Evolutionary conservation across 2,329 filamentous ascomycete genomes (phyloP).

Genomic region (Neopestalotiopsis sp.): DNA sequence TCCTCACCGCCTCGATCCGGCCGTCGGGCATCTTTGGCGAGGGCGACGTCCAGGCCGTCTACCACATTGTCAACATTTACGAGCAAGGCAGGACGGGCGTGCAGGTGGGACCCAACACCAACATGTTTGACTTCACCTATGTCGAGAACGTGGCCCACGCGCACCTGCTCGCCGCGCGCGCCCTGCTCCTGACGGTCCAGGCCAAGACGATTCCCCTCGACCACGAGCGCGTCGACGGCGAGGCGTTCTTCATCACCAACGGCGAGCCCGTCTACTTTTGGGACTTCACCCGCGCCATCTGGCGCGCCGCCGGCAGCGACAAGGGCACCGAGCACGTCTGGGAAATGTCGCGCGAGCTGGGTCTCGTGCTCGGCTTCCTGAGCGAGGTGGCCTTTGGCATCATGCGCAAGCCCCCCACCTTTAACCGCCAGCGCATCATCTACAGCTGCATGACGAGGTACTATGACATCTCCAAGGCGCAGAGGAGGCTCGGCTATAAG

Average conservation of each 20-base stretch:
- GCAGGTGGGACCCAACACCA: slow-evolving; percentile 75
- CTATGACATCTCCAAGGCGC: slow-evolving; percentile 79
- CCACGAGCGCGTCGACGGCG: slow-evolving; percentile 78
- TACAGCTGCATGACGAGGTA: slow-evolving; percentile 79
- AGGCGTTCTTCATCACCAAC: slow-evolving; percentile 91
- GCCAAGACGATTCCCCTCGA: slow-evolving; percentile 66
- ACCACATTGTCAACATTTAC: slow-evolving; percentile 75
- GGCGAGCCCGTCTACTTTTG: slow-evolving; percentile 89
- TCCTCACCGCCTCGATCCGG: slow-evolving; percentile 82
- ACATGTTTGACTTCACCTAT: slow-evolving; percentile 70
- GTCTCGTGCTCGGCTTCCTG: slow-evolving; percentile 55
- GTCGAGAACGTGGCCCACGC: slow-evolving; percentile 72
- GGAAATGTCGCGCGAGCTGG: slow-evolving; percentile 56
- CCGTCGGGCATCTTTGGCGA: slow-evolving; percentile 92
- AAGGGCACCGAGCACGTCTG: slow-evolving; percentile 60
- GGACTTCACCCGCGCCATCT: slow-evolving; percentile 83
- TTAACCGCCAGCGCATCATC: slow-evolving; percentile 64
- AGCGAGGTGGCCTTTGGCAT: slow-evolving; percentile 58
- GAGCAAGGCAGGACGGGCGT: slow-evolving; percentile 72
- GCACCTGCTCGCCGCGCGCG: slow-evolving; percentile 79
- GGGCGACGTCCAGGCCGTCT: slow-evolving; percentile 78
- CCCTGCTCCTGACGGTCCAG: slow-evolving; percentile 69
- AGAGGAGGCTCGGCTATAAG: slow-evolving; percentile 69
- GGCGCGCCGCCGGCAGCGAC: slow-evolving; percentile 63
- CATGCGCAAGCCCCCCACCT: slow-evolving; percentile 58